Percentiles rank a stretch among this genome's conserved stretches.
Conservation (phyloP, 805 yeast species). For the Sugiyamaella chiloensis region DNA sequence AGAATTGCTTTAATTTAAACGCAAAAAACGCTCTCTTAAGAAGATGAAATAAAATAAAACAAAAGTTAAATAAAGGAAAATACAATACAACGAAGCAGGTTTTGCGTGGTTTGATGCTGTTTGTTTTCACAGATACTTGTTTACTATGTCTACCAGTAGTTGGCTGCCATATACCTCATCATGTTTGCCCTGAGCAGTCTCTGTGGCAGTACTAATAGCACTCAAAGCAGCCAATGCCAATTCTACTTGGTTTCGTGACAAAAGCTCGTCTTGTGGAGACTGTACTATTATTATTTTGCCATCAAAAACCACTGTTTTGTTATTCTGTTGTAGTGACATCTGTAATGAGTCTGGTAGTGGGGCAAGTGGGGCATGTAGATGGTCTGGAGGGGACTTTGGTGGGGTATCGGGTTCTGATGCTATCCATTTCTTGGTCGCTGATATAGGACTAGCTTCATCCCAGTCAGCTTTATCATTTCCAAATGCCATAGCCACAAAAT, state of each 20-base stretch:
- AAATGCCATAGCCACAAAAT: slow-evolving; percentile 62
- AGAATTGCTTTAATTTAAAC: no score
- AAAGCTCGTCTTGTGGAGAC: slow-evolving; percentile 63
- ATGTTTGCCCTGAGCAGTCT: slow-evolving; percentile 47
- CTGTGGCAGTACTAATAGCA: slow-evolving; percentile 33
- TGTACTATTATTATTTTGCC: slow-evolving; percentile 47
- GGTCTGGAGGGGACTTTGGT: no score
- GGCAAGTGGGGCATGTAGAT: no score
- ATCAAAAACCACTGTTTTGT: neutral
- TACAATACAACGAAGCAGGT: no score
- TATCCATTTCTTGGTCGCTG: slow-evolving; percentile 3
- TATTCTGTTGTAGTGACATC: neutral
- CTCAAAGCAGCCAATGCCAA: slow-evolving; percentile 11
- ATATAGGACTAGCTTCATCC: slow-evolving; percentile 25
- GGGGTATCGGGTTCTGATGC: no score
- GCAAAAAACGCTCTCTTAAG: no score
- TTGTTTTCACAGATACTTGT: no score
- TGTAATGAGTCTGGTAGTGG: no score
- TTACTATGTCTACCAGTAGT: slow-evolving; percentile 36
- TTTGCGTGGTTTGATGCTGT: no score
- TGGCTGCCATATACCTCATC: slow-evolving; percentile 55
- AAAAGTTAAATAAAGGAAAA: no score
- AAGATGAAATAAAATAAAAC: no score
- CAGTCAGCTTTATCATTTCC: slow-evolving; percentile 29
- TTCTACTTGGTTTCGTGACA: slow-evolving; percentile 49